phyloP scores from a whole-genome alignment of 495 filamentous ascomycete species.

The Tetracladium setigerum region DNA sequence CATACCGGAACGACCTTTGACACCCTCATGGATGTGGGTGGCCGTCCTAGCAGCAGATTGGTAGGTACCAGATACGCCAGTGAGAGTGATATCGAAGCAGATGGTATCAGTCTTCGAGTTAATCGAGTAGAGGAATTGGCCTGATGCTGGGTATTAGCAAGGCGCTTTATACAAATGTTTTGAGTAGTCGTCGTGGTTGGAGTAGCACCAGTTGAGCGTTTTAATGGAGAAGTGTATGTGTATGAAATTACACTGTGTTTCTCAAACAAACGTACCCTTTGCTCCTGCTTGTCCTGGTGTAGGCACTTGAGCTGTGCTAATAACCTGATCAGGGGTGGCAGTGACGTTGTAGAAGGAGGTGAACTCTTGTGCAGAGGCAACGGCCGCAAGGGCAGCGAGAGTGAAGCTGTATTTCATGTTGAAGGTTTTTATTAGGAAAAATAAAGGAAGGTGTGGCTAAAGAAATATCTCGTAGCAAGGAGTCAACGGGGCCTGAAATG shows the following conservation, averaged over 20 bases:
- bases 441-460: too few species aligned
- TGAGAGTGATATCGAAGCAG: slow-evolving; percentile 31
- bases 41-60: slow-evolving; percentile 26
- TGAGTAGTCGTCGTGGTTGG: too few species aligned
- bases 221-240: too few species aligned
- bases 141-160: slow-evolving; percentile 19
- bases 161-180: slow-evolving; percentile 21
- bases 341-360: slow-evolving; percentile 28
- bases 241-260: too few species aligned
- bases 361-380: slow-evolving; percentile 11
- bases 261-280: background rate
- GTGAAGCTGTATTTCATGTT: too few species aligned
- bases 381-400: too few species aligned
- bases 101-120: slow-evolving; percentile 29
- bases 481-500: too few species aligned
- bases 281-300: background rate
- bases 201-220: too few species aligned
- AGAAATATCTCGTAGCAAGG: too few species aligned
- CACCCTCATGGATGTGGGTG: slow-evolving; percentile 32
- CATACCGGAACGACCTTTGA: slow-evolving; percentile 10
- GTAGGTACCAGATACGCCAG: slow-evolving; percentile 27
- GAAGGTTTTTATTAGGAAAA: too few species aligned
- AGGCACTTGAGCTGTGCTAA: slow-evolving; percentile 21
- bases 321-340: slow-evolving; percentile 29
- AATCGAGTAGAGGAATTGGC: slow-evolving; percentile 32